Evolutionary conservation across 768 basidiomycete genomes (phyloP).

Genomic region (Panaeolus papilionaceus): DNA sequence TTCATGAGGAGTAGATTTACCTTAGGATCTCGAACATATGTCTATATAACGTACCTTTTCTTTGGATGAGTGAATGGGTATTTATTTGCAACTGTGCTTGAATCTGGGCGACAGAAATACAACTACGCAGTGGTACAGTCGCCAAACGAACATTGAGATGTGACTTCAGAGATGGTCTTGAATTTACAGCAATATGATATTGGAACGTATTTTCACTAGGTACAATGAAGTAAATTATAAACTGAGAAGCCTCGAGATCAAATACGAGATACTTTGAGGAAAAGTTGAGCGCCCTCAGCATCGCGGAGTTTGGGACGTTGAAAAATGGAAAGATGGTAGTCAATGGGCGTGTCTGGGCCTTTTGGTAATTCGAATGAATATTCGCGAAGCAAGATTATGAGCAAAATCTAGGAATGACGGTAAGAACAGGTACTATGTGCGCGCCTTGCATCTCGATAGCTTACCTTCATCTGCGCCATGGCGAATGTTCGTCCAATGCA

Average conservation of each 20-base stretch:
- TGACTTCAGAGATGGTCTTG: too few species aligned
- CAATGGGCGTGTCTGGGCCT: not conserved
- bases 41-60: too few species aligned
- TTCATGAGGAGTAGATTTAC: too few species aligned
- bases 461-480: constrained; percentile 1
- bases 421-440: not conserved
- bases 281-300: not conserved
- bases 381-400: not conserved
- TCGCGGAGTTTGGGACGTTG: not conserved
- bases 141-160: too few species aligned
- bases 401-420: not conserved
- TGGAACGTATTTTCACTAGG: too few species aligned
- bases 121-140: too few species aligned
- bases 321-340: constrained; percentile 1
- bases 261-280: not conserved
- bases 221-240: too few species aligned
- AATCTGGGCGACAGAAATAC: too few species aligned
- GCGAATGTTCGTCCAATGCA: constrained; percentile 2
- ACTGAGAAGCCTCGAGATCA: not conserved
- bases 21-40: too few species aligned
- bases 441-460: not conserved
- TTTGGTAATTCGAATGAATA: not conserved
- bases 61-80: too few species aligned
- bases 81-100: too few species aligned
- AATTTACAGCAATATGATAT: too few species aligned